Evolutionary conservation across 129 eudicot species (phyloP).

Genomic region (Cynara cardunculus): DNA sequence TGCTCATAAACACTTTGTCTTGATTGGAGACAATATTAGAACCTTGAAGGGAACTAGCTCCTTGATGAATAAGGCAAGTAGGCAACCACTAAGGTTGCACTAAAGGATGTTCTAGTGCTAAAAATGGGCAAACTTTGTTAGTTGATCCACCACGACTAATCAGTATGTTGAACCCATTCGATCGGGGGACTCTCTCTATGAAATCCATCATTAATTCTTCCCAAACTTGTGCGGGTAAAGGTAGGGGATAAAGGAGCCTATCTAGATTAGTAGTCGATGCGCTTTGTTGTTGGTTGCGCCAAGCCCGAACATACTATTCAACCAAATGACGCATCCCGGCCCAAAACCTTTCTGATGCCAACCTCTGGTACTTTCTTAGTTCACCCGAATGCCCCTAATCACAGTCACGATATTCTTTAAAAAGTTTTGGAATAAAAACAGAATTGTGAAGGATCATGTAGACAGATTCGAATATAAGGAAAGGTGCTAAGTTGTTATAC

Average conservation of each 20-base stretch:
- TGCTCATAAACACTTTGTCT: conserved; percentile 3
- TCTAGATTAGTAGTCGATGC: not conserved
- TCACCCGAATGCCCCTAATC: not conserved
- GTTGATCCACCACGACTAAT: not conserved
- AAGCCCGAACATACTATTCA: not conserved
- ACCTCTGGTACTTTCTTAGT: not conserved
- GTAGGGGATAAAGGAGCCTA: not conserved
- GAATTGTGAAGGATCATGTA: not conserved
- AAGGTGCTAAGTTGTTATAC: too few relatives aligned
- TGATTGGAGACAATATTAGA: not conserved
- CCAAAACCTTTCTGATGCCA: conserved; percentile 2
- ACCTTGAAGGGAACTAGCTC: conserved; percentile 3
- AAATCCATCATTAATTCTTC: not conserved
- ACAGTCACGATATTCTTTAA: not conserved
- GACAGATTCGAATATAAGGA: too few relatives aligned
- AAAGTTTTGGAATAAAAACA: not conserved
- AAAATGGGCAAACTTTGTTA: not conserved
- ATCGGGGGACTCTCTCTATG: not conserved
- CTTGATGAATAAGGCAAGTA: not conserved
- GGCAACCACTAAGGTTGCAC: not conserved
- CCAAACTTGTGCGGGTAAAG: not conserved
- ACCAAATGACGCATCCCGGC: not conserved
- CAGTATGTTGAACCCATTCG: not conserved
- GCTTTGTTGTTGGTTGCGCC: not conserved
- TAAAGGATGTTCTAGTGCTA: not conserved